Evolutionary conservation across 768 basidiomycete species (phyloP), one percentile per base, ranked within the genome.

Genomic region (Pholiota microspora): DNA sequence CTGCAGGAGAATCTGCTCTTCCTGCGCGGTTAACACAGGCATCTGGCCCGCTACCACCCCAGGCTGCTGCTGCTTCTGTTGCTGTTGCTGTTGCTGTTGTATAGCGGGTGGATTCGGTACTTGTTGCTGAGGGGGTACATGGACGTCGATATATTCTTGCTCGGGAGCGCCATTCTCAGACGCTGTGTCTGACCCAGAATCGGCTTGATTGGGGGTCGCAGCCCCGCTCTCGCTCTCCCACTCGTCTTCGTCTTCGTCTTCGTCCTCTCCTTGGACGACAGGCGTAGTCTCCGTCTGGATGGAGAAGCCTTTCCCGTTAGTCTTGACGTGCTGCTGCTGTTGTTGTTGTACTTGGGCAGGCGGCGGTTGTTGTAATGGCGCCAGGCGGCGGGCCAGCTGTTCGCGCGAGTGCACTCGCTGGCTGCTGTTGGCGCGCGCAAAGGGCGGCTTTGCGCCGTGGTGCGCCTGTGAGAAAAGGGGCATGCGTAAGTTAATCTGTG

Each of bases 151-250:
- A 28, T 61, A 29, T 29, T 62, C 63, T 29, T 59, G 67, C 45
- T 60, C 64, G n/a, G n/a, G 40, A 60, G 62, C 34, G 59, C 59
- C 67, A 49, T 67, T 65, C 55, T 74, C 75, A 23, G 72, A 74
- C 34, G 71, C 71, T n/a, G 67, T 64, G 40, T 71, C 71, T 35
- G 74, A 75, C 47, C 79, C 77, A 0, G 81, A 80, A 34, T 74
- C 75, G 47, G 71, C 55, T 45, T 75, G 71, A 59, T 77, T 79
- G 3, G 88, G 89, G 1, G 88, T 90, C 0, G 73, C 86, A 0
- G 81, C 85, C 6, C 86, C 88, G 62, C 87, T 89, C 68, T 88
- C 87, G 65, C 84, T 88, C 24, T 87, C 77, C 88, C 88, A 90
- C 53, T 83, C 89, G 52, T 88, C 86, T 9, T 88, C 86, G 54